phyloP scores from a whole-genome alignment of 768 basidiomycete genomes.

The Lepiota subincarnata region DNA sequence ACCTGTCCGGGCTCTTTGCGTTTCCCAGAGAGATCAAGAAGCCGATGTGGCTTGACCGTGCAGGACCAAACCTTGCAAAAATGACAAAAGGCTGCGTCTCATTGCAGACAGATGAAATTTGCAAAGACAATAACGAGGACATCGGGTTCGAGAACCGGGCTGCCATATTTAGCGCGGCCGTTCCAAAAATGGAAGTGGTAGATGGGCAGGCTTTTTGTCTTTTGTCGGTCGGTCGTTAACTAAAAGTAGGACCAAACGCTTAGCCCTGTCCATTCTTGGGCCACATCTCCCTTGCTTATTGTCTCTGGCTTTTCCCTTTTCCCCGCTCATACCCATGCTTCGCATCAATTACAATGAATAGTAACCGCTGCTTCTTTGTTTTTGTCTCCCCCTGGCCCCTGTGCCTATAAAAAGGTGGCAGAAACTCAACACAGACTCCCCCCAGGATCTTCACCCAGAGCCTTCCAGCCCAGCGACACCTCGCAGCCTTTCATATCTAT shows the following conservation, averaged over 20 bases:
- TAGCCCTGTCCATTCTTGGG: neutral
- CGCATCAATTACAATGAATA: too few species aligned
- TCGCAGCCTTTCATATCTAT: neutral
- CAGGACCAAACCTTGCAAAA: too few species aligned
- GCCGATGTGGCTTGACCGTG: too few species aligned
- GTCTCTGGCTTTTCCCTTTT: neutral
- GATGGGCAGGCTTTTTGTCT: slow-evolving; percentile 8
- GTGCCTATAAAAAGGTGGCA: too few species aligned
- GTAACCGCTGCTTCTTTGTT: too few species aligned
- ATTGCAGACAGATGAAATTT: neutral
- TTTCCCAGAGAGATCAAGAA: too few species aligned
- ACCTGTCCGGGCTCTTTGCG: too few species aligned
- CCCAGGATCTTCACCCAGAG: neutral
- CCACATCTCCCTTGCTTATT: slow-evolving; percentile 1
- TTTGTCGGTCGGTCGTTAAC: neutral
- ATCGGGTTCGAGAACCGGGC: neutral
- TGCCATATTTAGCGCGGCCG: neutral
- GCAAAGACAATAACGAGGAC: neutral
- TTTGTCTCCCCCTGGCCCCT: too few species aligned
- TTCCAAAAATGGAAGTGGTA: slow-evolving; percentile 4
- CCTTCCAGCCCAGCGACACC: too few species aligned
- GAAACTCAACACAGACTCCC: too few species aligned
- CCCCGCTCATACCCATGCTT: too few species aligned
- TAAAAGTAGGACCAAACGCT: neutral
- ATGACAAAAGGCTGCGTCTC: too few species aligned